Conservation (phyloP, 1,284 basidiomycete genomes). For the Sanghuangporus baumii region DNA sequence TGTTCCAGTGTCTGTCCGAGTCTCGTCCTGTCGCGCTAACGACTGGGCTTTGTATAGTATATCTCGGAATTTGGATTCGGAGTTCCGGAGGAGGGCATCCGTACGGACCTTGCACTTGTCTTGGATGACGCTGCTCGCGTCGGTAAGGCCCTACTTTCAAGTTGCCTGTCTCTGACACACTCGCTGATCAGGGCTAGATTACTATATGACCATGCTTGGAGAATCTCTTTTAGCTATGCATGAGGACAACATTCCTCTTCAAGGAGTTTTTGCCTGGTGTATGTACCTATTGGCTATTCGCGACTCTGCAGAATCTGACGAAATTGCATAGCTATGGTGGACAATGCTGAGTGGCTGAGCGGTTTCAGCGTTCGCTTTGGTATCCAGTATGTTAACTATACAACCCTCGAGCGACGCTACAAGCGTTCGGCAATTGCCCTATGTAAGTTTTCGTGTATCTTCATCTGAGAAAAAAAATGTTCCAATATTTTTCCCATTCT, state of each 20-base stretch:
- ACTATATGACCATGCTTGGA: constrained; percentile 38
- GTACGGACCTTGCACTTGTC: constrained; percentile 38
- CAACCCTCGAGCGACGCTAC: constrained; percentile 28
- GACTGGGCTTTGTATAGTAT: constrained; percentile 27
- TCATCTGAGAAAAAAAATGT: background rate
- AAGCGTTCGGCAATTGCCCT: background rate
- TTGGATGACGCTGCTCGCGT: constrained; percentile 40
- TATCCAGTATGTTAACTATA: constrained; percentile 45
- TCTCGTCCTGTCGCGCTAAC: too few species aligned
- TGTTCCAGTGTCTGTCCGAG: too few species aligned
- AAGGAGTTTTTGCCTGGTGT: constrained; percentile 40
- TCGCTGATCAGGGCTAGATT: constrained; percentile 27
- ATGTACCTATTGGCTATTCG: constrained; percentile 6
- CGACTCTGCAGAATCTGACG: background rate
- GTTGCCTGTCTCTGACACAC: background rate
- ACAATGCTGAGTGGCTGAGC: constrained; percentile 40
- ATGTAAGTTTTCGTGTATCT: background rate
- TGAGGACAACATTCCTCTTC: constrained; percentile 37
- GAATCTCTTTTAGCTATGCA: constrained; percentile 38
- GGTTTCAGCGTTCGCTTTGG: constrained; percentile 38
- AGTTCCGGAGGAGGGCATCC: constrained; percentile 35
- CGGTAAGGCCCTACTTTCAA: constrained; percentile 25
- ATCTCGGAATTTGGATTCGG: constrained; percentile 42
- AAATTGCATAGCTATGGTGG: constrained; percentile 35
- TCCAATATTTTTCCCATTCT: background rate